phyloP scores from a whole-genome alignment of 345 rosid genomes.

The Salix brachista region DNA sequence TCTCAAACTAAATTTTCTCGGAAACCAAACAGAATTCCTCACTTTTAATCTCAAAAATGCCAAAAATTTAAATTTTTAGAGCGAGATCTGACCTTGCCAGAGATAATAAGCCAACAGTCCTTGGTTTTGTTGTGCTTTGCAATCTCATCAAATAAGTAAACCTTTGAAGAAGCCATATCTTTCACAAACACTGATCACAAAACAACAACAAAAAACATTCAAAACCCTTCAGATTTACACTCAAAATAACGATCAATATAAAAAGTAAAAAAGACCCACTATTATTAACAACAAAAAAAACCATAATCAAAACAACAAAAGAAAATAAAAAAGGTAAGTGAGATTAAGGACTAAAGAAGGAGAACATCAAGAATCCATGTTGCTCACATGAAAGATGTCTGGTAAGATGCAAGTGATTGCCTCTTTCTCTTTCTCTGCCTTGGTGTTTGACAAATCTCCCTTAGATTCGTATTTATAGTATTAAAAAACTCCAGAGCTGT shows the following conservation, averaged over 20 bases:
- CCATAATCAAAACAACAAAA: not conserved
- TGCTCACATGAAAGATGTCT: not conserved
- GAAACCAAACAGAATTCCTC: constrained; percentile 1
- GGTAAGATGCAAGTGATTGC: not conserved
- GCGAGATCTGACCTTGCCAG: constrained; percentile 75
- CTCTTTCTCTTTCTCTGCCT: not conserved
- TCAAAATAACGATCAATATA: not conserved
- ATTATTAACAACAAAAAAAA: no score
- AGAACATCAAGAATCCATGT: not conserved
- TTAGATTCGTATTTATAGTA: not conserved
- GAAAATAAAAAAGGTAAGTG: not conserved
- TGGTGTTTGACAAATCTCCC: not conserved
- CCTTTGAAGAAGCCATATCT: constrained; percentile 65
- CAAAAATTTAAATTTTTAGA: not conserved
- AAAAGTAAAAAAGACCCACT: not conserved
- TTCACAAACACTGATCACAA: constrained; percentile 23
- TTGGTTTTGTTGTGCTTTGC: constrained; percentile 67
- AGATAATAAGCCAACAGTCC: constrained; percentile 90
- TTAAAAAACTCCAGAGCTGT: not conserved
- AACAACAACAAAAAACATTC: constrained; percentile 8
- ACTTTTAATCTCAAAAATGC: not conserved
- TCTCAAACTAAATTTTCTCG: not conserved
- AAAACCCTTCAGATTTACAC: not conserved
- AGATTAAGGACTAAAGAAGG: not conserved
- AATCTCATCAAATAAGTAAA: constrained; percentile 65